Evolutionary conservation across 2,329 filamentous ascomycete genomes (phyloP), one percentile per base, ranked within the genome.

Genomic region (Monosporascus sp.): DNA sequence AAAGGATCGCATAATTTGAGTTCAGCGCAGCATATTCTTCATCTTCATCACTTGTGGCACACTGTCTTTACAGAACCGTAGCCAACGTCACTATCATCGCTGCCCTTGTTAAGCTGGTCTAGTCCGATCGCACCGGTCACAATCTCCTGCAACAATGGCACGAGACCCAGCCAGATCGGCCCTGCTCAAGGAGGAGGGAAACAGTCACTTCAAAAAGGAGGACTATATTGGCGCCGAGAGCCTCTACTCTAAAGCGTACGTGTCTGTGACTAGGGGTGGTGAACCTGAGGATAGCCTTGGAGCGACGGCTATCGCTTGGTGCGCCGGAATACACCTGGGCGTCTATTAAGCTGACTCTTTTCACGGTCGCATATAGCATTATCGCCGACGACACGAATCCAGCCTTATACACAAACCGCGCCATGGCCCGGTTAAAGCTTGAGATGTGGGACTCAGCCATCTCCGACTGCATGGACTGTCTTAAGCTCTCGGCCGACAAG

Each of bases 351-450:
- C 27, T n/a, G 35, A 37, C 47, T 35, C 45, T 38, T 11, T 44
- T 50, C 20, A 39, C 46, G n/a, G 38, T 14, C 37, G 9, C 22
- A 50, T 22, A 31, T 60, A 90, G 86, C 41, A 91, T 96, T 61
- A 83, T 88, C 62, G 83, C 85, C 66, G 89, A 96, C 70, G 80
- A 88, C 4, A 80, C 76, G 52, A 94, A 96, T 66, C 83, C 88
- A 1, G 77, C 87, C 31, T 80, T 96, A 49, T 97, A 91, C 72
- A 93, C 90, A 39, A 97, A 97, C 72, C 89, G 92, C 51, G 89
- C 91, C 49, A 88, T 96, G 72, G 85, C 88, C 3, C 83, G 91
- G 41, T 77, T 94, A 54, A 89, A 88, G 71, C 80, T 96, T 22
- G 73, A 79, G 55, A 77, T 83, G 61, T 95, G 87, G 82, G 80